These are phyloP conservation scores for Naematelia encephala DNA, from an alignment of 768 basidiomycete species.

Conservation along the genomic window DNA sequence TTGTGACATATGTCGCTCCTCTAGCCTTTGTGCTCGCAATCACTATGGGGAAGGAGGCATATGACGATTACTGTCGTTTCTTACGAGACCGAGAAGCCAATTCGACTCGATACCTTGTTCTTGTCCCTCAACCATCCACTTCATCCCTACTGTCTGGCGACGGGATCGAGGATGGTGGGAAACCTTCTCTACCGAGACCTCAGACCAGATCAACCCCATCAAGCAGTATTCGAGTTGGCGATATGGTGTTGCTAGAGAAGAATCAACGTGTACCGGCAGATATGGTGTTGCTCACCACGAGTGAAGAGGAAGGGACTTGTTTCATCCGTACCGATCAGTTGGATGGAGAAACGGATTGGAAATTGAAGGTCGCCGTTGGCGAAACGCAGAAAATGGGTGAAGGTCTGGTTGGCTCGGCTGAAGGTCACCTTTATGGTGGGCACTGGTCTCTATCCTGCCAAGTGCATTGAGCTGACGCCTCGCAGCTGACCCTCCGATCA, in stretches of 20 bases:
- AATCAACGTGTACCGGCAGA: constrained; percentile 97
- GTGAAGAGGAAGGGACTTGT: constrained; percentile 85
- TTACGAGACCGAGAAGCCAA: constrained; percentile 92
- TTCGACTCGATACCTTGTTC: constrained; percentile 79
- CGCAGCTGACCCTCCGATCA: constrained; percentile 88
- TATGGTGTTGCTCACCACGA: constrained; percentile 80
- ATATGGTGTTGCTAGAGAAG: constrained; percentile 88
- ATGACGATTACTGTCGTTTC: constrained; percentile 94
- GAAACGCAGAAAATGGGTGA: constrained; percentile 71
- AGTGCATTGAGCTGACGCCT: neutral
- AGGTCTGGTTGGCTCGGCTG: constrained; percentile 58
- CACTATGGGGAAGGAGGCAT: constrained; percentile 98
- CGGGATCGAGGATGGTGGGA: constrained; percentile 7
- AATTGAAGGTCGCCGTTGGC: constrained; percentile 82
- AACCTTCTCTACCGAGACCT: constrained; percentile 28
- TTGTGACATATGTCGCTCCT: constrained; percentile 91
- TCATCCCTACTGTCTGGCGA: constrained; percentile 25
- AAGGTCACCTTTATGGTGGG: constrained; percentile 87
- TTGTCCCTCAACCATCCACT: constrained; percentile 58
- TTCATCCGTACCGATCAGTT: constrained; percentile 97
- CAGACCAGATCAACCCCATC: constrained; percentile 73
- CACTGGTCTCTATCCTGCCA: constrained; percentile 11
- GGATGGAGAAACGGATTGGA: constrained; percentile 99
- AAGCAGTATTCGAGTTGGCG: constrained; percentile 82
- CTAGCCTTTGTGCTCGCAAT: constrained; percentile 90